Conservation (phyloP, 805 yeast genomes). For the Ogataea paradorogensis region DNA sequence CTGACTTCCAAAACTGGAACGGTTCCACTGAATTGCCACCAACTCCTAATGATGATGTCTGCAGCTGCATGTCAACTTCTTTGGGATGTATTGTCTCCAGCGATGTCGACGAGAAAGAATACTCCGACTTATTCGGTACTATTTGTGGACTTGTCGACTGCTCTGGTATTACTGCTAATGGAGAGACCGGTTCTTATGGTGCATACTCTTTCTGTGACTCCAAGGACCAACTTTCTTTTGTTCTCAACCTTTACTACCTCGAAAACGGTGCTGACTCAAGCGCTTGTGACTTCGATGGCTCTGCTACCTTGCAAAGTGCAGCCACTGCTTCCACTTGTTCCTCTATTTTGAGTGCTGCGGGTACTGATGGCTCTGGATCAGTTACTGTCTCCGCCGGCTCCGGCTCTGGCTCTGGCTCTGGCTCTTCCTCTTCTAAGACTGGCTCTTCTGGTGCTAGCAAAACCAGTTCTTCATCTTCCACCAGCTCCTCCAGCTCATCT, state of each 20-base stretch:
- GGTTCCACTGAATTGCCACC: conserved; percentile 75
- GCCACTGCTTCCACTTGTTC: conserved; percentile 54
- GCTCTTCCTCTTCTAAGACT: conserved; percentile 18
- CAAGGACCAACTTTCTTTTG: conserved; percentile 62
- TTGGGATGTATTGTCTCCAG: conserved; percentile 59
- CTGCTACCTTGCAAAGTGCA: conserved; percentile 51
- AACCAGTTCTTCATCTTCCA: conserved; percentile 11
- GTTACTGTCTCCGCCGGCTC: conserved; percentile 46
- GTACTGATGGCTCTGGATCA: conserved; percentile 64
- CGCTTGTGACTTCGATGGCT: conserved; percentile 70
- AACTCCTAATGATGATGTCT: conserved; percentile 62
- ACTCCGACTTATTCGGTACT: conserved; percentile 53
- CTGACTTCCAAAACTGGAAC: conserved; percentile 53
- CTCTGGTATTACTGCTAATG: conserved; percentile 58
- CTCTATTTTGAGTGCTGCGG: conserved; percentile 60
- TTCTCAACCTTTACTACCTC: conserved; percentile 62
- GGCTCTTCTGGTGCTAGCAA: conserved; percentile 17
- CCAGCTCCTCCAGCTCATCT: conserved; percentile 13
- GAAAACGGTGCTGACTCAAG: conserved; percentile 39
- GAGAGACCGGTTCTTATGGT: conserved; percentile 67
- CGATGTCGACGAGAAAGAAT: conserved; percentile 53
- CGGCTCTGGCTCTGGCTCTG: conserved; percentile 30
- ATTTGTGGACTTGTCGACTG: conserved; percentile 59
- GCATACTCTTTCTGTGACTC: conserved; percentile 68
- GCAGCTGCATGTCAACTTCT: conserved; percentile 60